Base-by-base conservation (phyloP, 2,329 filamentous ascomycete genomes). In the Cladosporium sp. region DNA sequence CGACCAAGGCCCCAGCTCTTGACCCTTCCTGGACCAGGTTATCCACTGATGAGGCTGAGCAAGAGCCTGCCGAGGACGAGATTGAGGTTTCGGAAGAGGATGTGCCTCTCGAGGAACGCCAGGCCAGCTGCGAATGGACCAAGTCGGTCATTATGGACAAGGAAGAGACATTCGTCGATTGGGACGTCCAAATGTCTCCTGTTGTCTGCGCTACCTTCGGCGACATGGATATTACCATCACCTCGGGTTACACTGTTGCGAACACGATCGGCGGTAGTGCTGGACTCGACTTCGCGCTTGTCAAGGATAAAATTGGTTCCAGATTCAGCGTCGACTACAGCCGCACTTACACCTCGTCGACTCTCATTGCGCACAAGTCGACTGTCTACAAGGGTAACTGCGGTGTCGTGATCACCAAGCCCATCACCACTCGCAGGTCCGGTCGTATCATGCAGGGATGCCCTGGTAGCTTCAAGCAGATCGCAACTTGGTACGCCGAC, bases 401-500 rank as follows among this genome's bases (percentile, higher is more conserved):
- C 35, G 68, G 68, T 58, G 62, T 55, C 40, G 68, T 69, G 66
- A 65, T 69, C 55, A 68, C 65, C n/a, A 66, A 68, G 37, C 70
- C 70, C 26, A 23, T 68, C 26, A 67, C 63, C 33, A 71, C 70
- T 28, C 69, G 70, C 53, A 67, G 68, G 26, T 72, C 67, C 50
- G 70, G 69, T 28, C 62, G 63, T n/a, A 58, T 69, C 10, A 46
- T 64, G 53, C 23, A 68, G 37, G 70, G 70, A 18, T 69, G 70
- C 55, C 46, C 69, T 18, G 70, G 67, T 33, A 31, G 35, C 10
- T 44, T 58, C 10, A 67, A 65, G 64, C 26, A 70, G 59, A 31
- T 62, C 16, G 69, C 66, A 3, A 71, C 70, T 10, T 72, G 67
- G 56, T 67, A 67, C 61, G 69, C 70, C 14, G 70, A 72, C 37